Percentiles rank a stretch among this genome's conserved stretches.
These are phyloP conservation scores for Aureobasidium sp. DNA, from an alignment of 2,329 filamentous ascomycete species.

Conservation along the genomic window DNA sequence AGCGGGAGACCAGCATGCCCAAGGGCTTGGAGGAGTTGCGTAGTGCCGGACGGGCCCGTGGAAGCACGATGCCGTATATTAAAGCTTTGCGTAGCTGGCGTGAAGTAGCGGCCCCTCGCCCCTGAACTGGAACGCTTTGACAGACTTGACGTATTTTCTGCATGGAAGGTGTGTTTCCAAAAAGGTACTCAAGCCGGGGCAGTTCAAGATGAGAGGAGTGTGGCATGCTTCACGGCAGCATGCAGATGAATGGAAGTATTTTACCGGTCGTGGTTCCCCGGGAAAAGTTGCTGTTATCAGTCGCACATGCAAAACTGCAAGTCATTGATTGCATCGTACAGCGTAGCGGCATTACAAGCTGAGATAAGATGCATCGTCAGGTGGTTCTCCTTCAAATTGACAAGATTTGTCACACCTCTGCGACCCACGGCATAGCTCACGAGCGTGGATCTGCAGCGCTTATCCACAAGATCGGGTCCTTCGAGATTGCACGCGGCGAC, in stretches of 20 bases:
- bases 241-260: neutral
- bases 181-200: neutral
- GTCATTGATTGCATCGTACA: neutral
- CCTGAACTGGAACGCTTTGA: slow-evolving; percentile 8
- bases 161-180: neutral
- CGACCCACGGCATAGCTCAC: neutral
- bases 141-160: slow-evolving; percentile 1
- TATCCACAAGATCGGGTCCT: neutral
- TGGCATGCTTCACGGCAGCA: neutral
- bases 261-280: slow-evolving; percentile 5
- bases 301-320: slow-evolving; percentile 5
- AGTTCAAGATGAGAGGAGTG: neutral
- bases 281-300: neutral
- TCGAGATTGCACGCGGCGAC: slow-evolving; percentile 7
- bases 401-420: slow-evolving; percentile 12
- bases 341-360: neutral
- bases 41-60: slow-evolving; percentile 5
- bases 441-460: slow-evolving; percentile 6
- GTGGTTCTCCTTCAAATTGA: neutral
- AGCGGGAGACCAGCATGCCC: neutral
- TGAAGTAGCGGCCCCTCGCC: neutral
- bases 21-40: neutral
- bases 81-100: slow-evolving; percentile 2
- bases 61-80: slow-evolving; percentile 4
- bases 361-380: neutral